Base-by-base conservation (phyloP, 192 early-diverging fungal species). In the Podila minutissima region DNA sequence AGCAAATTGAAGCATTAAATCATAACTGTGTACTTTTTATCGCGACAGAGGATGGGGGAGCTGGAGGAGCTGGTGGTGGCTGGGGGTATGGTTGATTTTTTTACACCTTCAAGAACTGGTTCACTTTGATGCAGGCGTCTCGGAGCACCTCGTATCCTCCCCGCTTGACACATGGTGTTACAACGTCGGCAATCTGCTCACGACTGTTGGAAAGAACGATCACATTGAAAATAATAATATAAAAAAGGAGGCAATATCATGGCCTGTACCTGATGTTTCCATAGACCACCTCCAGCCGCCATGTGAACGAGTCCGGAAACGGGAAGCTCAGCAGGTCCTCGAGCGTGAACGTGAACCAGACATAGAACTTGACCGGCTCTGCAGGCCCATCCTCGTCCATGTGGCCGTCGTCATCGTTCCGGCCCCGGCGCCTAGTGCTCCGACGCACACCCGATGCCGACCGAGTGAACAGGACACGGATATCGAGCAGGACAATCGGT, bases 331-430 rank as follows among this genome's bases (percentile, higher is more conserved):
- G 35, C 2, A 81, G 20, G 19, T 81, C 77, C 17, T 64, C 73
- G 55, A 81, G 37, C 13, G 77, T 81, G 31, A 81, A 81, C 33
- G 77, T 81, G 51, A 81, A 81, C 77, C 77, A 81, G 12, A 81
- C 41, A 51, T 81, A 81, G 59, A 81, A 81, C 49, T 81, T 81
- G 71, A 81, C 71, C 11, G 77, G 77, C 41, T 81, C 71, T 20
- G 49, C 62, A 46, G 32, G 62, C 4, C 48, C 50, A 69, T 55
- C 41, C 38, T 35, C 20, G 20, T 57, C 50, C 22, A 28, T 28
- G 17, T 31, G 22, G 6, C 32, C 57, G 3, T 20, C 58, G 41
- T 24, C 24, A 2, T 35, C 61, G 22, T 35, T 60, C n/a, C 41
- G 41, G 41, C 41, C 41, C 15, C 41, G 41, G 3, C 41, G 41